Conservation (phyloP, 257 asterid genomes). For the Linderniella brevidens region DNA sequence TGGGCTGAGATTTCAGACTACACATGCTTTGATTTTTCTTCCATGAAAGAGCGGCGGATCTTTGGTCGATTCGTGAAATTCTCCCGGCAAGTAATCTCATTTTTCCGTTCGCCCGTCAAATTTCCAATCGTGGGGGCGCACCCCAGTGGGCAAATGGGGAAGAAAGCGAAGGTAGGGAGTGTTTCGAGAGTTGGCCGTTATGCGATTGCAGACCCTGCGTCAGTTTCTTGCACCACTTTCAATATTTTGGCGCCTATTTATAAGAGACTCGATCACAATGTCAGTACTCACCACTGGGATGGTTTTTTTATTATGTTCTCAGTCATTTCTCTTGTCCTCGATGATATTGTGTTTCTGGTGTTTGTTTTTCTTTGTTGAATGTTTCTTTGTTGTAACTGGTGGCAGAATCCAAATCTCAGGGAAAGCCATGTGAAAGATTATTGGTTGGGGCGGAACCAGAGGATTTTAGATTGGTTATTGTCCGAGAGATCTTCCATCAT, state of each 20-base stretch:
- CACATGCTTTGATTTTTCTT: no score
- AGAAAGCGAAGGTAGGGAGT: constrained; percentile 29
- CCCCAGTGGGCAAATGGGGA: constrained; percentile 27
- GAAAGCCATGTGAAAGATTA: constrained; percentile 76
- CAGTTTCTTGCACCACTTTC: constrained; percentile 90
- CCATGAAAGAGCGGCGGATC: no score
- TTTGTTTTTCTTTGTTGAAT: constrained; percentile 11
- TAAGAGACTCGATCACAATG: constrained; percentile 73
- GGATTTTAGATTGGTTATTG: constrained; percentile 82
- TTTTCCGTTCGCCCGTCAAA: not conserved
- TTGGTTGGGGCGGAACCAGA: constrained; percentile 78
- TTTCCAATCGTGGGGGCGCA: not conserved
- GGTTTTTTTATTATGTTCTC: not conserved
- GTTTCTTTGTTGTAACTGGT: constrained; percentile 16
- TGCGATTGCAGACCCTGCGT: constrained; percentile 74
- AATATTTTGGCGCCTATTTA: constrained; percentile 95
- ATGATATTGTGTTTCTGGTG: not conserved
- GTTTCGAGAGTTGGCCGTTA: constrained; percentile 67
- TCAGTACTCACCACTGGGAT: constrained; percentile 2
- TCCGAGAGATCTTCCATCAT: constrained; percentile 87
- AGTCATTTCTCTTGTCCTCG: constrained; percentile 2
- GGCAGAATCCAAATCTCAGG: constrained; percentile 76
- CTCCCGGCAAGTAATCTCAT: not conserved
- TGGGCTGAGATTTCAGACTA: no score
- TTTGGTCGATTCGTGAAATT: no score